phyloP scores from a whole-genome alignment of 140 eudicot genomes.

The Bidens hawaiensis region DNA sequence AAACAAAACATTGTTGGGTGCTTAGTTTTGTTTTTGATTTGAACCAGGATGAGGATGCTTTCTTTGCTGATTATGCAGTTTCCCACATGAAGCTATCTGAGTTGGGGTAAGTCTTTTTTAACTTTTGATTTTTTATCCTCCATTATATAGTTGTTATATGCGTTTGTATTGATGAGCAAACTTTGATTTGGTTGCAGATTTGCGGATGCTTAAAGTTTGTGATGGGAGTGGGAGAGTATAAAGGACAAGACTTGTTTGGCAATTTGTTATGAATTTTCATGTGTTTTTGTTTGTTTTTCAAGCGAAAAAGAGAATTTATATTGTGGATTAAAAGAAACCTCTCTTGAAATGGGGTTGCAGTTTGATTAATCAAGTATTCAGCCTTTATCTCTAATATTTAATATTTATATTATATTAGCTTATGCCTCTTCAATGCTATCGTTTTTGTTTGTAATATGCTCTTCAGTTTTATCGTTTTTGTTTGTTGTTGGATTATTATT shows the following conservation, averaged over 20 bases:
- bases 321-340: neutral
- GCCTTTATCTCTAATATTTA: neutral
- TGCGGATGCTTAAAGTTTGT: conserved; percentile 22
- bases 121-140: neutral
- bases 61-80: conserved; percentile 62
- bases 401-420: neutral
- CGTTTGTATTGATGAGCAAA: neutral
- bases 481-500: no score
- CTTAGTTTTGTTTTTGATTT: neutral
- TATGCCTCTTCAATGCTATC: no score
- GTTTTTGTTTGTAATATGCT: no score
- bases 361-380: neutral
- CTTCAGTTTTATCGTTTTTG: no score
- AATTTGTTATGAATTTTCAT: neutral
- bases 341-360: neutral
- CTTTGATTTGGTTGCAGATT: conserved; percentile 8
- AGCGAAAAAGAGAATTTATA: neutral
- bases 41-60: conserved; percentile 70
- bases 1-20: neutral
- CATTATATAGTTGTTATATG: no score
- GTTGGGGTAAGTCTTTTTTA: conserved; percentile 40
- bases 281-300: conserved; percentile 7
- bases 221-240: neutral
- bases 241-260: neutral
- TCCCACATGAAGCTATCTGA: conserved; percentile 71